Evolutionary conservation across 31 red algal species (phyloP).

Genomic region (Odonthalia washingtoniensis): DNA sequence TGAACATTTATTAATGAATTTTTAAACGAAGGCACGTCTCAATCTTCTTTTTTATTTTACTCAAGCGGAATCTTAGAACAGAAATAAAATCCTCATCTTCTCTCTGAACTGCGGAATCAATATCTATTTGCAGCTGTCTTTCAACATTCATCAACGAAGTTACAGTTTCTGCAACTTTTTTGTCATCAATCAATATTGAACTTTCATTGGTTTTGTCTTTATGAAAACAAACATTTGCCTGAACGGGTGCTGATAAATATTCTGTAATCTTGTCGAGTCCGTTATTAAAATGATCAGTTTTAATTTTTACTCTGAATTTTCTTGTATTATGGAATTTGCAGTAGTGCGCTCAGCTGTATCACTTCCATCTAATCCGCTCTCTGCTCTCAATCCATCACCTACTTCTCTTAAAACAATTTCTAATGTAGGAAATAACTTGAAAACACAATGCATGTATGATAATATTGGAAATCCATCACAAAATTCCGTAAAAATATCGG

Average conservation of each 20-base stretch:
- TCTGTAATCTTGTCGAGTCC: background rate
- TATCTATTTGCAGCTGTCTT: too few relatives aligned
- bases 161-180: background rate
- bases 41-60: too few relatives aligned
- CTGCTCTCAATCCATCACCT: background rate
- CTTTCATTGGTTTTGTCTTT: background rate
- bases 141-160: too few relatives aligned
- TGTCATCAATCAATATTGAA: background rate
- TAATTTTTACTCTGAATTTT: background rate
- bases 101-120: too few relatives aligned
- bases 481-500: slow-evolving; percentile 36
- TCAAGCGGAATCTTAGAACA: too few relatives aligned
- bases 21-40: too few relatives aligned
- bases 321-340: background rate
- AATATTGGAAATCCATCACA: slow-evolving; percentile 12
- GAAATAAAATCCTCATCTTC: too few relatives aligned
- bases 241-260: background rate
- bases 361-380: background rate
- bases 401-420: slow-evolving; percentile 27
- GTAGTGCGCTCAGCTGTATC: background rate
- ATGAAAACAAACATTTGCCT: background rate
- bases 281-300: background rate
- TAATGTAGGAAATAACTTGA: slow-evolving; percentile 17
- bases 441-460: slow-evolving; percentile 61
- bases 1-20: too few relatives aligned